Base-by-base conservation (phyloP, 1,284 basidiomycete genomes). In the Afroboletus lepidellus region DNA sequence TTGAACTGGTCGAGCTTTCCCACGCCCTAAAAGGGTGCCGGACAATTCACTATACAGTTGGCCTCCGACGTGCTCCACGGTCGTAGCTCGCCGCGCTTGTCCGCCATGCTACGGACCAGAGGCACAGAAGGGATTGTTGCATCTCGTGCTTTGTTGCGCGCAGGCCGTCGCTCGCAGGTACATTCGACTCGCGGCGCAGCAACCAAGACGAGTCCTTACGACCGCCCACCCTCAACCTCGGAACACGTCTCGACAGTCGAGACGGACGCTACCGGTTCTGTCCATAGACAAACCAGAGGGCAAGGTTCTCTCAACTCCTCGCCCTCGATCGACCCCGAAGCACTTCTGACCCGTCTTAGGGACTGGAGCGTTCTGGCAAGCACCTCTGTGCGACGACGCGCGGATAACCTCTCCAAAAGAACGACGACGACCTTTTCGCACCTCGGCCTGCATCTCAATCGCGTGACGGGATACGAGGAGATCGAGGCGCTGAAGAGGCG, bases 401-500 rank as follows among this genome's bases (percentile, higher is more conserved):
- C 82, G 44, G 84, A 86, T 65, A 73, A 72, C 39, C 78, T 86
- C 58, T 83, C 86, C 0, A 71, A 73, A 8, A 67, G 65, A 8
- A 77, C 87, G 5, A 78, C 79, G 55, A 71, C 74, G 16, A 81
- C 78, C 11, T 82, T 95, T 59, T 81, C 84, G 16, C 77, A 85
- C 60, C 76, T 94, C 1, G 92, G 92, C 8, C 73, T 79, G 12
- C 81, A 88, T 63, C 74, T 97, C 54, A 97, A 95, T 65, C 83
- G 82, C 56, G 83, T 90, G 25, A 94, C 94, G 12, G 94, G 94
- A 0, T 97, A 97, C 63, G 85, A 90, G 58, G 87, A 90, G 65
- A 95, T 97, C 36, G 93, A 96, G 61, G 76, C 76, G 27, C 72
- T 97, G 53, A 95, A 96, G 70, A 72, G 72, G 55, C 75, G 78